Conservation (phyloP, 345 rosid species). For the Gossypium rotundifolium region DNA sequence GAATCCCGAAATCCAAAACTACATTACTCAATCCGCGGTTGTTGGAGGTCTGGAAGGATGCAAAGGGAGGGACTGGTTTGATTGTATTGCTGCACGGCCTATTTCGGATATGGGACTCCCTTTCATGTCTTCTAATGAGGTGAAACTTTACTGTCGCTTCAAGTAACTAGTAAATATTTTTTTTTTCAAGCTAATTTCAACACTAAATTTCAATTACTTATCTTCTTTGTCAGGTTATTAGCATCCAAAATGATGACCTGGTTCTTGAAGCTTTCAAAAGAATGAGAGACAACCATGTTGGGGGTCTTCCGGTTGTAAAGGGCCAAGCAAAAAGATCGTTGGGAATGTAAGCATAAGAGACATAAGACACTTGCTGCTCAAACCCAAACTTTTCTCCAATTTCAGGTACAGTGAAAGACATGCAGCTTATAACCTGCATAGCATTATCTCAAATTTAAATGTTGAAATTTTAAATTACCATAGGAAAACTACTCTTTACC, state of each 20-base stretch:
- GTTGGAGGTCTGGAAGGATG: constrained; percentile 76
- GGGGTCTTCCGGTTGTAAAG: constrained; percentile 74
- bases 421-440: background rate
- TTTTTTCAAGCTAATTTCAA: background rate
- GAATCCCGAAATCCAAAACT: constrained; percentile 61
- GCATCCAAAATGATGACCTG: constrained; percentile 50
- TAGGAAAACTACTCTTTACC: background rate
- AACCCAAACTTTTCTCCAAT: constrained; percentile 70
- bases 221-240: constrained; percentile 44
- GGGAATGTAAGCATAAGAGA: constrained; percentile 46
- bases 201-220: background rate
- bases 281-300: constrained; percentile 69
- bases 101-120: constrained; percentile 84
- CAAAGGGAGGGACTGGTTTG: constrained; percentile 92
- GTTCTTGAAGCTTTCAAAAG: constrained; percentile 79
- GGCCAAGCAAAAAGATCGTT: constrained; percentile 27
- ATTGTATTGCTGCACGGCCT: constrained; percentile 50
- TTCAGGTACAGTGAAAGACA: constrained; percentile 49
- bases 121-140: constrained; percentile 66
- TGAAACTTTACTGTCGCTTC: constrained; percentile 10
- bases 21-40: constrained; percentile 79
- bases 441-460: background rate
- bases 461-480: background rate
- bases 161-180: background rate
- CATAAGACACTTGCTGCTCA: constrained; percentile 62